These are phyloP conservation scores for Colletotrichum sublineola DNA, from an alignment of 2,329 filamentous ascomycete species.

Conservation along the genomic window DNA sequence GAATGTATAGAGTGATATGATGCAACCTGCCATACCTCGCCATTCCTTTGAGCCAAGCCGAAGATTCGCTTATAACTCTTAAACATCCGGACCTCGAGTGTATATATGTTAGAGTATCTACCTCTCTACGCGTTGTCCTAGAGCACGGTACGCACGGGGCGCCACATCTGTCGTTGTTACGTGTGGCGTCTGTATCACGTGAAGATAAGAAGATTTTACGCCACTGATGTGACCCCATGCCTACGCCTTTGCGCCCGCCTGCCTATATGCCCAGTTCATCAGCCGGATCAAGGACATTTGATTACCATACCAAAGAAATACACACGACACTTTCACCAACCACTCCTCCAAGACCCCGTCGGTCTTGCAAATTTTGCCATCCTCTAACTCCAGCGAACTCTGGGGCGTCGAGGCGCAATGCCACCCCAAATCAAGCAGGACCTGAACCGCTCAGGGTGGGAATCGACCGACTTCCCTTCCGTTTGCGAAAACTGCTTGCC, in stretches of 20 bases:
- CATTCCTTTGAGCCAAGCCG: background rate
- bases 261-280: background rate
- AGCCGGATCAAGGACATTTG: slow-evolving; percentile 1
- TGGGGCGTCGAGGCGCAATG: slow-evolving; percentile 63
- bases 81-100: background rate
- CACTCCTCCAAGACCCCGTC: background rate
- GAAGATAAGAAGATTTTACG: slow-evolving; percentile 10
- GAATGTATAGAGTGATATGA: background rate
- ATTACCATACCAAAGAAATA: slow-evolving; percentile 5
- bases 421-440: slow-evolving; percentile 96
- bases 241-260: background rate
- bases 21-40: background rate
- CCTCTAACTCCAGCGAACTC: background rate
- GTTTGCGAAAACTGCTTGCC: slow-evolving; percentile 94
- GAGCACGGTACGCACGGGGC: background rate
- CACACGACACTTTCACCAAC: slow-evolving; percentile 1
- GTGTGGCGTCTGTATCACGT: background rate
- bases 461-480: slow-evolving; percentile 90
- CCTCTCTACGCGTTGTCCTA: background rate
- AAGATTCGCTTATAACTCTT: background rate
- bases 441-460: slow-evolving; percentile 95
- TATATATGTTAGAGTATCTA: too few relatives aligned
- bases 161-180: background rate
- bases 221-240: background rate
- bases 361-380: background rate